Evolutionary conservation across 805 yeast species (phyloP).

Genomic region (Metschnikowia lunata): DNA sequence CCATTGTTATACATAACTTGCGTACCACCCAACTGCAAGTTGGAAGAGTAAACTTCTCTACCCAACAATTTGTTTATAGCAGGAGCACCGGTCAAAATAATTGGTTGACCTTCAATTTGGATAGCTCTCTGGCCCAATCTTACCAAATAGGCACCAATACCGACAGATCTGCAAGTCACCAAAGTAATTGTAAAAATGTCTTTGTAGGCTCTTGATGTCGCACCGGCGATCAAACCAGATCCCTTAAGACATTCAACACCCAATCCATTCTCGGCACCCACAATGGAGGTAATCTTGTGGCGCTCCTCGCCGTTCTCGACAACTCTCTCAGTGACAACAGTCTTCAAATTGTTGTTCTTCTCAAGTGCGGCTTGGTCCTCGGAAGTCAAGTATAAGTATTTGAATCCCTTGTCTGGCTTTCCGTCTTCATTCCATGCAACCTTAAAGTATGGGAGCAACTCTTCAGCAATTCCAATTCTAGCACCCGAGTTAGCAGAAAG

Average conservation of each 20-base stretch:
- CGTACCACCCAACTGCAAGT: constrained; percentile 98
- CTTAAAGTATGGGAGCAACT: constrained; percentile 79
- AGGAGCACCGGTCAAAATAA: constrained; percentile 98
- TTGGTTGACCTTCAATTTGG: constrained; percentile 98
- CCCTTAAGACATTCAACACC: constrained; percentile 99
- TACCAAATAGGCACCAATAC: constrained; percentile 98
- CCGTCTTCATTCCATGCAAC: constrained; percentile 87
- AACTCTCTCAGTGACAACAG: constrained; percentile 69
- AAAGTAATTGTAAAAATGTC: constrained; percentile 97
- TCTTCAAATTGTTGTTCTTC: constrained; percentile 53
- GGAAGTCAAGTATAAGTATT: constrained; percentile 75
- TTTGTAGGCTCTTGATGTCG: constrained; percentile 94
- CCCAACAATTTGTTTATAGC: constrained; percentile 96
- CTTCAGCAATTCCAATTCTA: constrained; percentile 97
- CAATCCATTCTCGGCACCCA: constrained; percentile 93
- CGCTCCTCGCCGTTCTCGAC: constrained; percentile 86
- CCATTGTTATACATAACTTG: constrained; percentile 98
- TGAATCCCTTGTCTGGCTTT: constrained; percentile 81
- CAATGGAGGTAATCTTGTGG: constrained; percentile 72
- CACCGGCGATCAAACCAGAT: constrained; percentile 98
- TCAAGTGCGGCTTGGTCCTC: constrained; percentile 57
- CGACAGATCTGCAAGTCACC: constrained; percentile 99
- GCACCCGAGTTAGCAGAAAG: constrained; percentile 99
- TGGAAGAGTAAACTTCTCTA: constrained; percentile 93
- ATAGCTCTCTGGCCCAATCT: constrained; percentile 98